A percentile compares a stretch with the other conserved stretches of the same genome.
phyloP scores from a whole-genome alignment of 176 grass and related monocot genomes.

The Puya raimondii region DNA sequence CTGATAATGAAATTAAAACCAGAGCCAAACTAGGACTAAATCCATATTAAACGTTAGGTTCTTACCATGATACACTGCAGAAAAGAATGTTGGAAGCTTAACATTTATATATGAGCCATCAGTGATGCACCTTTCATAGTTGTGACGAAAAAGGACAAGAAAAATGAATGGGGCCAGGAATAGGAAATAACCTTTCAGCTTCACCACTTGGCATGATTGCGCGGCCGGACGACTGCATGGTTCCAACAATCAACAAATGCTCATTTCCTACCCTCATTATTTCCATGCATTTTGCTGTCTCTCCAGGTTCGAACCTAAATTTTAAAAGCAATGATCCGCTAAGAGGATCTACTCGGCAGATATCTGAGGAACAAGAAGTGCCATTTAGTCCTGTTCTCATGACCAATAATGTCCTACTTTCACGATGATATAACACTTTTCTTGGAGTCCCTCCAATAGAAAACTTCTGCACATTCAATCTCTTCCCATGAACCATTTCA shows the following conservation, averaged over 20 bases:
- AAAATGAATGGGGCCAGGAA: neutral
- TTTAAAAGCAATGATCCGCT: constrained; percentile 72
- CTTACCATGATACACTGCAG: neutral
- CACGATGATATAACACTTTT: constrained; percentile 79
- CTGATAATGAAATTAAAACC: too few relatives aligned
- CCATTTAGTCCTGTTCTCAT: constrained; percentile 67
- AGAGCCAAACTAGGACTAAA: neutral
- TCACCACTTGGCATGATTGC: constrained; percentile 93
- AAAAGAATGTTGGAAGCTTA: neutral
- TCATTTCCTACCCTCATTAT: constrained; percentile 76
- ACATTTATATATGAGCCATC: neutral
- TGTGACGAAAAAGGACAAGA: neutral
- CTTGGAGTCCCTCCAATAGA: constrained; percentile 76
- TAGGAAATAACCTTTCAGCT: constrained; percentile 61
- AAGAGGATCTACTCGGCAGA: constrained; percentile 78
- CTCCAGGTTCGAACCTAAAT: constrained; percentile 82
- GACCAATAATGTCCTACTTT: constrained; percentile 83
- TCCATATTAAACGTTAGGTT: neutral
- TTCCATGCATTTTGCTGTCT: constrained; percentile 96
- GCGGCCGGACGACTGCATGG: constrained; percentile 55
- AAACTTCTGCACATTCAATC: constrained; percentile 88
- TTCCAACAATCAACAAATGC: constrained; percentile 83
- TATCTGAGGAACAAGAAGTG: constrained; percentile 68
- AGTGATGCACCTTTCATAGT: neutral
- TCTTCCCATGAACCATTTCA: constrained; percentile 93